A percentile compares a stretch with the other conserved stretches of the same genome.
These are phyloP conservation scores for Gastrolobium bilobum DNA, from an alignment of 306 rosid species.

Conservation along the genomic window DNA sequence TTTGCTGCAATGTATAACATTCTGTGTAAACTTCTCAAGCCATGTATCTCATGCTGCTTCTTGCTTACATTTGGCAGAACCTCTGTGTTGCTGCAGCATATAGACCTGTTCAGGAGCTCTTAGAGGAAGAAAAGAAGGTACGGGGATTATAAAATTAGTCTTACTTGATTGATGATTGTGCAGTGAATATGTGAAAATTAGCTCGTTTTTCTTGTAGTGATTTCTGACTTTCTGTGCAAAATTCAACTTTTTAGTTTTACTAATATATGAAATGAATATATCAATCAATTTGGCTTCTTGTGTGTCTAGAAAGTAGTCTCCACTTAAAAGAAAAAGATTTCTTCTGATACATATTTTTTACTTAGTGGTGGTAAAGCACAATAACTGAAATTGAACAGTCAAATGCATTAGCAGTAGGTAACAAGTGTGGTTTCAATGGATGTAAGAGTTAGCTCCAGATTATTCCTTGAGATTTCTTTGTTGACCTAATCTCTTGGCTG, in stretches of 20 bases:
- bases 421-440: neutral
- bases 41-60: slow-evolving; percentile 32
- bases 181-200: slow-evolving; percentile 7
- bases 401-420: neutral
- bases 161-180: neutral
- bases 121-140: slow-evolving; percentile 85
- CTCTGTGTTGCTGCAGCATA: slow-evolving; percentile 97
- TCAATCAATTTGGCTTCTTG: neutral
- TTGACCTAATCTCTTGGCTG: too few species aligned
- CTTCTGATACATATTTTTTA: neutral
- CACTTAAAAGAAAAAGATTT: too few species aligned
- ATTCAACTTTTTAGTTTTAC: neutral
- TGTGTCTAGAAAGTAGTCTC: too few species aligned
- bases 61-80: slow-evolving; percentile 67
- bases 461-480: slow-evolving; percentile 1
- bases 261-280: neutral
- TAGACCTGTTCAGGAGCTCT: slow-evolving; percentile 93
- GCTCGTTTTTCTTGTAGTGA: neutral
- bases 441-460: neutral
- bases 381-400: neutral
- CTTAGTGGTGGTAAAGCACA: neutral
- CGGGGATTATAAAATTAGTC: neutral
- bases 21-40: slow-evolving; percentile 6
- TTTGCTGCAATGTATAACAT: slow-evolving; percentile 19
- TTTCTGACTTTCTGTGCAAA: neutral